These are phyloP conservation scores for Casuarina cunninghamiana DNA, from an alignment of 306 rosid genomes.

Conservation along the genomic window DNA sequence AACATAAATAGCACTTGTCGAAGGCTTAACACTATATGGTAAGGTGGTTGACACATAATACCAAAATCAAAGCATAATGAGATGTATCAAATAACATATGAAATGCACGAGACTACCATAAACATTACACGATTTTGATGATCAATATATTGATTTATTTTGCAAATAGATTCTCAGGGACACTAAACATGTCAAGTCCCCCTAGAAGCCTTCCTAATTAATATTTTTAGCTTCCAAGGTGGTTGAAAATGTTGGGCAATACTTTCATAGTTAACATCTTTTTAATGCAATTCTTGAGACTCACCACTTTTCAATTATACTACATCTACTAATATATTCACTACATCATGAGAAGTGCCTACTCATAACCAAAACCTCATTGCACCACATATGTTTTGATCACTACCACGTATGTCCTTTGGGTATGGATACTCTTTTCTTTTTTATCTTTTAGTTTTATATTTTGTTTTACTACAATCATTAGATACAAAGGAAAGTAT, in stretches of 20 bases:
- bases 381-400: no score
- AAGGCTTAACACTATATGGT: not conserved
- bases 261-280: not conserved
- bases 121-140: conserved; percentile 3
- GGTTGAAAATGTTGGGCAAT: conserved; percentile 5
- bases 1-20: not conserved
- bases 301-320: no score
- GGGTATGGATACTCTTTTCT: no score
- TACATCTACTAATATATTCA: no score
- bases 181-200: conserved; percentile 5
- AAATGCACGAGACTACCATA: not conserved
- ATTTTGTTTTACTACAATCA: no score
- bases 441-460: no score
- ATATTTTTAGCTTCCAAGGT: not conserved
- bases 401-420: no score
- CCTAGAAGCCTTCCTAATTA: conserved; percentile 1
- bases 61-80: not conserved
- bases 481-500: no score
- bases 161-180: not conserved
- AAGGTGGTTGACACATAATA: not conserved
- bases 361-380: no score
- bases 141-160: conserved; percentile 8
- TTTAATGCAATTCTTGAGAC: not conserved
- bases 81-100: not conserved
- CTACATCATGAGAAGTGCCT: no score